Conservation (phyloP, 2,329 filamentous ascomycete species). For the Fusarium illudens region DNA sequence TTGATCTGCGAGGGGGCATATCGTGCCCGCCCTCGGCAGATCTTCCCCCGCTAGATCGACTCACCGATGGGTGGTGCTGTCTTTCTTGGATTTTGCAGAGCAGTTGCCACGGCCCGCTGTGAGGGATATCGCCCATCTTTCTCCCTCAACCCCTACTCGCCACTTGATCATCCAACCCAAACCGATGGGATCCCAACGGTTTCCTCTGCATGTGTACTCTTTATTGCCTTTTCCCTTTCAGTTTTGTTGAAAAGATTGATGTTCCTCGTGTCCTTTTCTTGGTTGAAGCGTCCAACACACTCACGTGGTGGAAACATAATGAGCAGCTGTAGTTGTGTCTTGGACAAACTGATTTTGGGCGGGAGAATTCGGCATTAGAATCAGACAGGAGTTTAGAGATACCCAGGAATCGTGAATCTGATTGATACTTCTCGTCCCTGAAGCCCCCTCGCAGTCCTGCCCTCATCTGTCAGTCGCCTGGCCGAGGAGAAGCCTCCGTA, state of each 20-base stretch:
- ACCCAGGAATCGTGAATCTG: slow-evolving; percentile 27
- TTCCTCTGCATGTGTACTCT: not conserved
- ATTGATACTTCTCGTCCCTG: not conserved
- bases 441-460: not conserved
- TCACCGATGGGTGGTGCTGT: slow-evolving; percentile 7
- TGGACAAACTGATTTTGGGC: not conserved
- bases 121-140: not conserved
- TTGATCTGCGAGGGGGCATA: not conserved
- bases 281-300: not conserved
- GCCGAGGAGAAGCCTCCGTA: not conserved
- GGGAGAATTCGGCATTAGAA: slow-evolving; percentile 20
- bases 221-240: not conserved
- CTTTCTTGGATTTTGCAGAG: not conserved
- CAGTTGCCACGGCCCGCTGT: not conserved
- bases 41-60: not conserved
- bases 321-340: not conserved
- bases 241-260: not conserved
- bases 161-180: not conserved
- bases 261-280: not conserved
- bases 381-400: slow-evolving; percentile 35
- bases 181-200: not conserved
- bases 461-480: slow-evolving; percentile 5
- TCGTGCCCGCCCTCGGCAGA: not conserved
- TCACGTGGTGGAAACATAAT: not conserved
- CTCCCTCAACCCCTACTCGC: not conserved